Evolutionary conservation across 352 stramenopile species (phyloP).

Genomic region (Hyaloperonospora brassicae): DNA sequence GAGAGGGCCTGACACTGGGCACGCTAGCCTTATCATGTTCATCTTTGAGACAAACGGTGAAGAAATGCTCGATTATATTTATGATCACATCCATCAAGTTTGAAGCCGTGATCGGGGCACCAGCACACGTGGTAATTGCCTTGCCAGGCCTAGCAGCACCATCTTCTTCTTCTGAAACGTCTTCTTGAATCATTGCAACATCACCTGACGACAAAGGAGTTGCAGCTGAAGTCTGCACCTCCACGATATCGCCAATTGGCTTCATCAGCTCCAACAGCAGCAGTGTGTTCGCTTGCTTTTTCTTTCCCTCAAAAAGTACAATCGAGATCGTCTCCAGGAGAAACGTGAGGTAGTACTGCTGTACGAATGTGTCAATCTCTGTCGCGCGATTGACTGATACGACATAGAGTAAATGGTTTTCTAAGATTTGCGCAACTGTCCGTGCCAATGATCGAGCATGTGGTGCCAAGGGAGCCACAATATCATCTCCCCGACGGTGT

Average conservation of each 20-base stretch:
- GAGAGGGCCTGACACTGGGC: slow-evolving; percentile 18
- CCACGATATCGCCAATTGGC: slow-evolving; percentile 19
- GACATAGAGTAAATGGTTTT: slow-evolving; percentile 46
- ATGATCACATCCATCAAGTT: slow-evolving; percentile 50
- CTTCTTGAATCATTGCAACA: slow-evolving; percentile 16
- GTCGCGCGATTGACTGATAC: slow-evolving; percentile 29
- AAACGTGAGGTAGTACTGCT: slow-evolving; percentile 73
- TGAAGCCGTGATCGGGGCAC: slow-evolving; percentile 25
- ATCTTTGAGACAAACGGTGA: slow-evolving; percentile 22
- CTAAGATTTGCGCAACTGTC: slow-evolving; percentile 38
- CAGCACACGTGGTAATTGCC: slow-evolving; percentile 22
- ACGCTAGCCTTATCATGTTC: not conserved
- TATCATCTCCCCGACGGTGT: slow-evolving; percentile 62
- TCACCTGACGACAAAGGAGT: slow-evolving; percentile 8
- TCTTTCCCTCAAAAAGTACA: slow-evolving; percentile 69
- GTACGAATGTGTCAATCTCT: slow-evolving; percentile 51
- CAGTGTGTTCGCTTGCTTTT: slow-evolving; percentile 67
- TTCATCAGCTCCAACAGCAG: slow-evolving; percentile 60
- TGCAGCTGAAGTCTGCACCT: slow-evolving; percentile 11
- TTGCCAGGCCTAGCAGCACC: slow-evolving; percentile 7
- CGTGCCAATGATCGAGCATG: slow-evolving; percentile 48
- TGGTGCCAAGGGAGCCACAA: slow-evolving; percentile 38
- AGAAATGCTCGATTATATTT: slow-evolving; percentile 41
- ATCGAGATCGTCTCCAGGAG: slow-evolving; percentile 70
- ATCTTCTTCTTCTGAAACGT: slow-evolving; percentile 13